These are phyloP conservation scores for Trichoderma pleuroti DNA, from an alignment of 2,329 filamentous ascomycete genomes.

Conservation along the genomic window DNA sequence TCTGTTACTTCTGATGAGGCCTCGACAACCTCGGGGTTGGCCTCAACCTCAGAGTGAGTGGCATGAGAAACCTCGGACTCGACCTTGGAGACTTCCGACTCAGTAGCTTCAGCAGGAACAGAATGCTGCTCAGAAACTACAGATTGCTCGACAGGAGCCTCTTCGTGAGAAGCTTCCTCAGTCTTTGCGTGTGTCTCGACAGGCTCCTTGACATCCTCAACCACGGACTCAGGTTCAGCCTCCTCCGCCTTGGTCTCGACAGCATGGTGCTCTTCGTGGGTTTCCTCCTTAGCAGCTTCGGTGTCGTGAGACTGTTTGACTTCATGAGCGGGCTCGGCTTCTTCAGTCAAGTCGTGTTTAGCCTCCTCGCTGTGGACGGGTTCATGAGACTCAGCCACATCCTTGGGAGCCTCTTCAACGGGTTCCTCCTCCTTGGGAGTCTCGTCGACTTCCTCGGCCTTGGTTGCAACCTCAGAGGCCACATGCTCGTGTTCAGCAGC, in stretches of 20 bases:
- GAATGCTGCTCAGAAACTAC: not conserved
- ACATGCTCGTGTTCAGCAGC: not conserved
- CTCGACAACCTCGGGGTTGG: constrained; percentile 4
- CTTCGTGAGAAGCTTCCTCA: not conserved
- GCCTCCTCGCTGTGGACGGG: not conserved
- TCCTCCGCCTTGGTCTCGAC: not conserved
- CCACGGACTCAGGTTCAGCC: not conserved
- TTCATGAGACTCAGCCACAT: constrained; percentile 11
- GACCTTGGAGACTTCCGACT: constrained; percentile 2
- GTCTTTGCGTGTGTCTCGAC: not conserved
- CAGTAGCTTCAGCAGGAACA: not conserved
- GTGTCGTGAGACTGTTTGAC: not conserved
- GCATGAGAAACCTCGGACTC: constrained; percentile 18
- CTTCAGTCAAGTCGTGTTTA: not conserved
- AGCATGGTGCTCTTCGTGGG: constrained; percentile 1
- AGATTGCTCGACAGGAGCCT: not conserved
- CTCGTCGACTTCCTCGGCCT: constrained; percentile 4
- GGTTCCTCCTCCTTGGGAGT: constrained; percentile 1
- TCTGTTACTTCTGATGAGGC: constrained; percentile 22
- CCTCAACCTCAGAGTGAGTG: constrained; percentile 18
- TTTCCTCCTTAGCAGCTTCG: not conserved
- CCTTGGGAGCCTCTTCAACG: not conserved
- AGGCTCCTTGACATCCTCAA: not conserved
- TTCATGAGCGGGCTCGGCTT: not conserved
- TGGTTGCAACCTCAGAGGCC: constrained; percentile 4